Evolutionary conservation across 768 basidiomycete genomes (phyloP), one percentile per base, ranked within the genome.

Genomic region (Suillus occidentalis): DNA sequence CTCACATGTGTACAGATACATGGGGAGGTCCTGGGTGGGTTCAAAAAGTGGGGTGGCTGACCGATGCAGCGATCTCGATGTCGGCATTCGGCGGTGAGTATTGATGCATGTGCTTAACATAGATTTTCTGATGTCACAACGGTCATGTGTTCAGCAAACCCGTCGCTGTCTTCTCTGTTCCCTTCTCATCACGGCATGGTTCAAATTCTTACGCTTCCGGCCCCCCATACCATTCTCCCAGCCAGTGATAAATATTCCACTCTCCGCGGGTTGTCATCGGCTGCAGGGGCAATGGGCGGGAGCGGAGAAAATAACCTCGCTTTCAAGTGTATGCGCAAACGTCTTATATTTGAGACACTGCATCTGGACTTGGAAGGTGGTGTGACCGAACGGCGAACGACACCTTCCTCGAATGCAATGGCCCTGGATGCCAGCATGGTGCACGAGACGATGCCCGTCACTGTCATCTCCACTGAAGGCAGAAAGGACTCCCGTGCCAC

Each of bases 231-330:
- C 31, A 82, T 95, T 47, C 79, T 90, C 34, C 82, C 96, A 0
- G 86, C 92, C 0, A 94, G 94, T 64, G 90, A 95, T 69, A 89
- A 86, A 69, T 88, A 88, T 66, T 99, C 96, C 6, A 83, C 85
- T 6, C 82, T 99, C 53, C 89, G 97, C 13, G 95, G 94, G 14
- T 80, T 97, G 57, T 85, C 85, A 52, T 83, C 85, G 2, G 83
- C 86, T 28, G 78, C 82, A 20, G 77, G 74, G 42, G 78, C 79
- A 3, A 79, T 78, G 14, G 83, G 84, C 8, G 89, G 88, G 0
- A 87, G 87, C n/a, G 92, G 95, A 9, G 96, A 98, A 75, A 99
- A 99, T 77, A 98, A 99, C 71, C 83, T 99, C 9, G 95, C 91
- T 14, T 99, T 99, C 84, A 92, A 89, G 74, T 91, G 93, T 72